A percentile compares a stretch with the other conserved stretches of the same genome.
Evolutionary conservation across 78 protist species (phyloP).

Genomic region (Pirum gemmata): DNA sequence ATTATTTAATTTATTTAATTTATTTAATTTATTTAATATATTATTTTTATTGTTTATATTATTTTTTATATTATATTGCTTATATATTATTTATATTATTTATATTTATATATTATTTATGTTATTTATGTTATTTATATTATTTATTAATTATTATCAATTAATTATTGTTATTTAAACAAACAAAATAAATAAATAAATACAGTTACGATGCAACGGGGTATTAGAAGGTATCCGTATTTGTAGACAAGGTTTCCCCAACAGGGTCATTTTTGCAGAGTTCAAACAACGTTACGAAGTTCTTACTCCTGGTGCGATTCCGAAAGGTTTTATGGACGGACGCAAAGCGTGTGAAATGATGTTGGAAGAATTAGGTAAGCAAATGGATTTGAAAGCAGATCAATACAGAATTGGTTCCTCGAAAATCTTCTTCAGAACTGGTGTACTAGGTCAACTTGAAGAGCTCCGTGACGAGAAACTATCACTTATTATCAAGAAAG

Average conservation of each 20-base stretch:
- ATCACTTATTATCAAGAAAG: conserved; percentile 53
- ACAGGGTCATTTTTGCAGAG: conserved; percentile 71
- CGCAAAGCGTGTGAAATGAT: conserved; percentile 58
- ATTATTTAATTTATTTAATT: neutral
- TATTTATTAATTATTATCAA: too few relatives aligned
- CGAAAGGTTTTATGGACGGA: conserved; percentile 56
- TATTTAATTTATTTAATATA: neutral
- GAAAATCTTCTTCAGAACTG: conserved; percentile 82
- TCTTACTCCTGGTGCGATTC: conserved; percentile 64
- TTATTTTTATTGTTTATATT: too few relatives aligned
- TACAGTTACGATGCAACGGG: conserved; percentile 89
- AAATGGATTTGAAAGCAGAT: conserved; percentile 2
- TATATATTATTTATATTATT: neutral
- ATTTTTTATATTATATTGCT: too few relatives aligned
- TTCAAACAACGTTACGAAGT: conserved; percentile 77
- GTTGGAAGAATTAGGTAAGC: conserved; percentile 52
- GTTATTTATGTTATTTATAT: too few relatives aligned
- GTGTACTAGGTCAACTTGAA: conserved; percentile 76
- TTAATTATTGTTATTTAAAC: too few relatives aligned
- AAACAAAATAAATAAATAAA: too few relatives aligned
- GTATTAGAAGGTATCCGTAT: conserved; percentile 90
- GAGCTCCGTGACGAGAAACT: conserved; percentile 73
- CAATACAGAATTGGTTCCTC: conserved; percentile 47
- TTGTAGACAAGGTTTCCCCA: conserved; percentile 81
- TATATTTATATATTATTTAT: conserved; percentile 53